phyloP scores from a whole-genome alignment of 805 yeast species.

The Wickerhamomyces queroliae region DNA sequence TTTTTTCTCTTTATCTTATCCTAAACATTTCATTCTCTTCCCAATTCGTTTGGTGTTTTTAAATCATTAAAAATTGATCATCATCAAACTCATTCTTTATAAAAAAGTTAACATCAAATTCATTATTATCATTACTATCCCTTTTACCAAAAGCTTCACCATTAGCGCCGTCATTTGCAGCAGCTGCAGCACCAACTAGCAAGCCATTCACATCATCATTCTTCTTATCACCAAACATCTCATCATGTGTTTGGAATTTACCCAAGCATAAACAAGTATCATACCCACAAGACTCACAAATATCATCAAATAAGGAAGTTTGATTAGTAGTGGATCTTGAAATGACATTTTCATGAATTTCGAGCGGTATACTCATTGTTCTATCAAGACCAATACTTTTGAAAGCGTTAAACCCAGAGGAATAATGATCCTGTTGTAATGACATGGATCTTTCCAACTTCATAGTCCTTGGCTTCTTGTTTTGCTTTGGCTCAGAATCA shows the following conservation, averaged over 20 bases:
- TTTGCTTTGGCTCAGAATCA: conserved; percentile 7
- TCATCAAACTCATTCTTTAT: conserved; percentile 6
- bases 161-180: too few relatives aligned
- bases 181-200: too few relatives aligned
- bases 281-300: background rate
- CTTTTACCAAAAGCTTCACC: background rate
- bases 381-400: conserved; percentile 1
- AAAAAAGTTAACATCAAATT: conserved; percentile 3
- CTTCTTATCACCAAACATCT: too few relatives aligned
- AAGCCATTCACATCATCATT: too few relatives aligned
- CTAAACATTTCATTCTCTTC: too few relatives aligned
- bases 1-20: background rate
- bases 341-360: background rate
- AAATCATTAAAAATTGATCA: conserved; percentile 13
- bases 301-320: background rate
- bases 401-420: background rate
- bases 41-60: too few relatives aligned
- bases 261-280: background rate
- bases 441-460: conserved; percentile 15
- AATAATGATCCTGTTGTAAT: conserved; percentile 5
- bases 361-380: background rate
- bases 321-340: conserved; percentile 8
- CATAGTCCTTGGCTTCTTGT: conserved; percentile 9
- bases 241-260: background rate
- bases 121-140: background rate